Percentiles rank a stretch among this genome's conserved stretches.
These are phyloP conservation scores for Vanderwaltozyma verrucispora DNA, from an alignment of 805 yeast species.

Conservation along the genomic window DNA sequence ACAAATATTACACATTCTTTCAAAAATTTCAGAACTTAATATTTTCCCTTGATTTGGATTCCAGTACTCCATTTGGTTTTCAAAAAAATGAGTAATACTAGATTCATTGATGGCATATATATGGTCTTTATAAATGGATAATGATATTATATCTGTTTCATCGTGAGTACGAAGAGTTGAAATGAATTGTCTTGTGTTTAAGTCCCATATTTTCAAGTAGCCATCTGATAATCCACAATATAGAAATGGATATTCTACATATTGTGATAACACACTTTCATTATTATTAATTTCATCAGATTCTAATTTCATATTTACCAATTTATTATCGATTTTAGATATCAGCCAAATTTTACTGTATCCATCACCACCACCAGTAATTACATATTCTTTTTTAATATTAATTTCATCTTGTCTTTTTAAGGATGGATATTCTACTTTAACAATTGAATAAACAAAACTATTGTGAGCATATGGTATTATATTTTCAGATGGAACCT, in stretches of 20 bases:
- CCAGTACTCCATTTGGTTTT: conserved; percentile 38
- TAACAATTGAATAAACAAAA: conserved; percentile 59
- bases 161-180: conserved; percentile 32
- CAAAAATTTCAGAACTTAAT: conserved; percentile 44
- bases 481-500: conserved; percentile 57
- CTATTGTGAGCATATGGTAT: conserved; percentile 86
- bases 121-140: conserved; percentile 23
- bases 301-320: conserved; percentile 7
- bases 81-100: conserved; percentile 37
- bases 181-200: conserved; percentile 65
- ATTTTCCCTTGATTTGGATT: conserved; percentile 45
- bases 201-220: conserved; percentile 73
- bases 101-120: conserved; percentile 30
- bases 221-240: conserved; percentile 80
- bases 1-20: conserved; percentile 16
- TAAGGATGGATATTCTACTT: conserved; percentile 2
- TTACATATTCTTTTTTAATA: background rate
- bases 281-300: conserved; percentile 38
- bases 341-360: conserved; percentile 70
- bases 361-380: conserved; percentile 91
- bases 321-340: conserved; percentile 8
- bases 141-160: conserved; percentile 44
- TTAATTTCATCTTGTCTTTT: background rate
- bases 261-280: conserved; percentile 63
- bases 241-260: conserved; percentile 52